Evolutionary conservation across 2,329 filamentous ascomycete genomes (phyloP).

Genomic region (Penicillium vulpinum): DNA sequence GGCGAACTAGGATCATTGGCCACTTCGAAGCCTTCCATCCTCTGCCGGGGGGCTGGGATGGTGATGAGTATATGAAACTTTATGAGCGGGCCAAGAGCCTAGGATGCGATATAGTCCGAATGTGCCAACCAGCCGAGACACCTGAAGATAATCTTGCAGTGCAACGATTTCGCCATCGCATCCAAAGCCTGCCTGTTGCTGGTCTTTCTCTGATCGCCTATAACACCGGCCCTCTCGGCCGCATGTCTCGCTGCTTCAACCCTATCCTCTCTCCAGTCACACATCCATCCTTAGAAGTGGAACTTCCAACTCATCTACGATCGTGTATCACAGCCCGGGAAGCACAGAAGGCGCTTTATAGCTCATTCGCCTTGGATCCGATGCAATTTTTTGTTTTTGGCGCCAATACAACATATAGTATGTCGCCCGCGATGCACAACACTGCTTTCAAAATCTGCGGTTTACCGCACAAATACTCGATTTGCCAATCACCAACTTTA

Average conservation of each 20-base stretch:
- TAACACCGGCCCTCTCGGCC: slow-evolving; percentile 64
- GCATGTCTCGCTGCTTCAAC: slow-evolving; percentile 67
- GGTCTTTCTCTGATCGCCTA: slow-evolving; percentile 61
- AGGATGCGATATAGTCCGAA: slow-evolving; percentile 63
- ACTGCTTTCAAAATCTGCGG: slow-evolving; percentile 66
- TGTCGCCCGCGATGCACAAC: slow-evolving; percentile 78
- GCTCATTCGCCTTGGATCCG: slow-evolving; percentile 65
- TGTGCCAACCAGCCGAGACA: slow-evolving; percentile 58
- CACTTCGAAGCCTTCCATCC: slow-evolving; percentile 50
- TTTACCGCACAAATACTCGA: slow-evolving; percentile 67
- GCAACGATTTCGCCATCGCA: slow-evolving; percentile 54
- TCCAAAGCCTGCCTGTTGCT: slow-evolving; percentile 46
- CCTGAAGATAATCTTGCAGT: slow-evolving; percentile 66
- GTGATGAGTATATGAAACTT: slow-evolving; percentile 55
- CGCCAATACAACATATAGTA: slow-evolving; percentile 68
- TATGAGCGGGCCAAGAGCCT: slow-evolving; percentile 60
- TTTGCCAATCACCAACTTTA: slow-evolving; percentile 62
- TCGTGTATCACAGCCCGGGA: slow-evolving; percentile 62
- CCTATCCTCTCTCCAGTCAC: slow-evolving; percentile 63
- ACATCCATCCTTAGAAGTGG: slow-evolving; percentile 49
- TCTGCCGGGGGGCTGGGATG: slow-evolving; percentile 56
- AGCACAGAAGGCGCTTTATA: slow-evolving; percentile 65
- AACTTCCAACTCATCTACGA: slow-evolving; percentile 46
- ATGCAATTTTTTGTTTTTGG: slow-evolving; percentile 75
- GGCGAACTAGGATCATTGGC: slow-evolving; percentile 63